These are phyloP conservation scores for Phytophthora sansomeana DNA, from an alignment of 352 stramenopile species.

Conservation along the genomic window DNA sequence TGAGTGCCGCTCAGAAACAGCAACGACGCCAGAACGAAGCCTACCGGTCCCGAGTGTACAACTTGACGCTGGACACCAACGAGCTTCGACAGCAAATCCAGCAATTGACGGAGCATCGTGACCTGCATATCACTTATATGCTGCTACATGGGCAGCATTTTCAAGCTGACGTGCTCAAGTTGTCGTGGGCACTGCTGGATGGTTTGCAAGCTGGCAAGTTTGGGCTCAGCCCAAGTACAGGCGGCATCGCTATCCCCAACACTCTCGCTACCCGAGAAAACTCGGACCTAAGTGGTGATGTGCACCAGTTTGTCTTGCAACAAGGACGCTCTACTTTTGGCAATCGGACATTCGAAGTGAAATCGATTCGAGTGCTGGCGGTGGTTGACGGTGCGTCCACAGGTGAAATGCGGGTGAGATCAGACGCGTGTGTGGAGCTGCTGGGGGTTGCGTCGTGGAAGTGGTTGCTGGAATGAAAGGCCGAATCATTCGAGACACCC, in stretches of 20 bases:
- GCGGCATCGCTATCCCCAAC: slow-evolving; percentile 24
- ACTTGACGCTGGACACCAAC: slow-evolving; percentile 44
- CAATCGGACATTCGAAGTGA: slow-evolving; percentile 17
- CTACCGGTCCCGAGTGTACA: slow-evolving; percentile 33
- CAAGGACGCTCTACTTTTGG: slow-evolving; percentile 38
- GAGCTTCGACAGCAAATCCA: slow-evolving; percentile 37
- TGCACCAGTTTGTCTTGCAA: slow-evolving; percentile 42
- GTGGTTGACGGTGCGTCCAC: slow-evolving; percentile 1
- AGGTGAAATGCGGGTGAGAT: slow-evolving; percentile 15
- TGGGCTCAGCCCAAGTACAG: slow-evolving; percentile 13
- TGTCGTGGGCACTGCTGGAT: slow-evolving; percentile 27
- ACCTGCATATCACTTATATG: slow-evolving; percentile 17
- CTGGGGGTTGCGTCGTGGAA: slow-evolving; percentile 27
- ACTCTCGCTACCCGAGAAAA: slow-evolving; percentile 18
- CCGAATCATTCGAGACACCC: slow-evolving; percentile 8
- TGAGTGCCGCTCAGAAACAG: slow-evolving; percentile 24
- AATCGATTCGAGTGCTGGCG: slow-evolving; percentile 31
- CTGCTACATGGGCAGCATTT: slow-evolving; percentile 27
- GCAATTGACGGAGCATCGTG: slow-evolving; percentile 20
- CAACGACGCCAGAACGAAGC: slow-evolving; percentile 13
- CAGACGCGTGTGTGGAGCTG: slow-evolving; percentile 8
- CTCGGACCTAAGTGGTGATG: slow-evolving; percentile 9
- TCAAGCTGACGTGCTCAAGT: slow-evolving; percentile 25
- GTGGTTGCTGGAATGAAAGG: slow-evolving; percentile 8
- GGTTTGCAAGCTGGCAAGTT: slow-evolving; percentile 10